phyloP scores from a whole-genome alignment of 441 rosid genomes.

The Syzygium malaccense region DNA sequence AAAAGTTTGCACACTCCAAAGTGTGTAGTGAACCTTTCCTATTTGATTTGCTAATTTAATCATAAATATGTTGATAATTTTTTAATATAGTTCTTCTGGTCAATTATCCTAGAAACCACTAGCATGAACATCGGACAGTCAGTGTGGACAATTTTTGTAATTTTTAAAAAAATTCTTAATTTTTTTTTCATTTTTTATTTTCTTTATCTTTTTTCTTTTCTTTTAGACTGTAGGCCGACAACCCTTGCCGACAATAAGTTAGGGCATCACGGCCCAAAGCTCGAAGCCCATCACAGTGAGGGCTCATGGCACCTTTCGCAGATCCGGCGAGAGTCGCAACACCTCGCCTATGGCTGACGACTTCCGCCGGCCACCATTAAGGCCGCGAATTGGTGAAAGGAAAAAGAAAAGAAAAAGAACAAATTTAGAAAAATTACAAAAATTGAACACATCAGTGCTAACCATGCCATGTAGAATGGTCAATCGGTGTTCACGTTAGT shows the following conservation, averaged over 20 bases:
- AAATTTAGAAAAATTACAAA: neutral
- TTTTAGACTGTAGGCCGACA: neutral
- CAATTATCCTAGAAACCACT: neutral
- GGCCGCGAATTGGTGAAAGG: rapidly evolving
- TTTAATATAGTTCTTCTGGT: neutral
- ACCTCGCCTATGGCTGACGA: neutral
- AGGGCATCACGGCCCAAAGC: neutral
- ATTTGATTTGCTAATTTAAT: neutral
- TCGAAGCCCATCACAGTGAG: neutral
- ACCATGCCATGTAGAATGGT: rapidly evolving
- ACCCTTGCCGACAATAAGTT: neutral
- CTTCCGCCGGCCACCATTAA: neutral
- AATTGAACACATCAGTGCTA: rapidly evolving
- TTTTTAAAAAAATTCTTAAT: too few species aligned
- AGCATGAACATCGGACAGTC: rapidly evolving
- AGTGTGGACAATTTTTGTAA: rapidly evolving
- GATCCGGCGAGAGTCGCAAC: rapidly evolving
- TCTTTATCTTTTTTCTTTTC: too few species aligned
- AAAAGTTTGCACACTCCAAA: neutral
- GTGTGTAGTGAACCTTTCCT: neutral
- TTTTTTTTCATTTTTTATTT: neutral
- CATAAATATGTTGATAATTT: neutral
- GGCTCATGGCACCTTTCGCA: neutral
- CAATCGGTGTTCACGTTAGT: rapidly evolving
- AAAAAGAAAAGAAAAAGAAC: neutral